These are phyloP conservation scores for Pleurostoma richardsiae DNA, from an alignment of 2,329 filamentous ascomycete genomes.

Conservation along the genomic window DNA sequence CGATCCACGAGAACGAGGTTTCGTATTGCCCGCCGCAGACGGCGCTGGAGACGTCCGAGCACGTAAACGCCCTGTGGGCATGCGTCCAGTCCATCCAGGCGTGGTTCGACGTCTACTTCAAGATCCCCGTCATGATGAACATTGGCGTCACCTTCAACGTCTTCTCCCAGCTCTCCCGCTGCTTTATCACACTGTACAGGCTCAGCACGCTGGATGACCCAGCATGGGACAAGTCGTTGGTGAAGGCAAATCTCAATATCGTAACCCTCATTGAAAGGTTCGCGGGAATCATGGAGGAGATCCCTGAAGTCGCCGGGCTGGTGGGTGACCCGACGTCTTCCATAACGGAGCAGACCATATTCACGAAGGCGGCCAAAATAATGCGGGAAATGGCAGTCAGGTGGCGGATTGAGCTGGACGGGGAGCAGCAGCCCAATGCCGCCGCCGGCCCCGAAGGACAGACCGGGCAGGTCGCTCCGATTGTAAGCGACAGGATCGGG, in stretches of 20 bases:
- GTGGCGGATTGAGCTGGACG: not conserved
- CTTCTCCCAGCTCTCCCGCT: conserved; percentile 26
- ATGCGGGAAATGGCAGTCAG: not conserved
- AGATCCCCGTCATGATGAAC: conserved; percentile 18
- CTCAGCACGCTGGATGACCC: conserved; percentile 28
- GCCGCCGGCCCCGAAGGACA: conserved; percentile 1
- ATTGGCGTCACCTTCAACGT: conserved; percentile 25
- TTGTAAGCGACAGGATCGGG: not conserved
- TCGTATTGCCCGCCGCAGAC: no score
- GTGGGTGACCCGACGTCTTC: conserved; percentile 2
- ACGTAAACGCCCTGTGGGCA: conserved; percentile 20
- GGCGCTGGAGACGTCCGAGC: conserved; percentile 9
- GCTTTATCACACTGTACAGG: conserved; percentile 23
- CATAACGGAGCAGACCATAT: conserved; percentile 2
- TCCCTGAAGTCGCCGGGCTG: not conserved
- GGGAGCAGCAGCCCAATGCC: not conserved
- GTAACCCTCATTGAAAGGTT: conserved; percentile 20
- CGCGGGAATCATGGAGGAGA: conserved; percentile 1
- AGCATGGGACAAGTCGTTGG: conserved; percentile 28
- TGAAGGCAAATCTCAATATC: conserved; percentile 24
- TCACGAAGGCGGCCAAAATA: not conserved
- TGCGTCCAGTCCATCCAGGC: conserved; percentile 21
- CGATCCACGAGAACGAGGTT: conserved; percentile 28
- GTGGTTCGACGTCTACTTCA: conserved; percentile 26
- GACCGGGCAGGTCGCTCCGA: conserved; percentile 1